Conservation (phyloP, 169 alveolate genomes). For the Plasmodium blacklocki region DNA sequence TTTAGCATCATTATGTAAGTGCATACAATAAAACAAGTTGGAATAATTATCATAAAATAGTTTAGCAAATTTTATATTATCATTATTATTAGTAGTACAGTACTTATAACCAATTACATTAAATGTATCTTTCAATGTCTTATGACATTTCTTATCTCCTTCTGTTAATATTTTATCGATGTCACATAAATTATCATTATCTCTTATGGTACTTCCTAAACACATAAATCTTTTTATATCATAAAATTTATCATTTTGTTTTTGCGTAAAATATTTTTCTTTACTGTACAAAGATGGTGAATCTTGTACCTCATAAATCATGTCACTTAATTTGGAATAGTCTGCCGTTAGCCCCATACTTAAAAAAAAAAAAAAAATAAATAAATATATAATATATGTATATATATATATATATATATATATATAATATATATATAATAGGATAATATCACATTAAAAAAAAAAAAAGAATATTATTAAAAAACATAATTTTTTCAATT, state of each 20-base stretch:
- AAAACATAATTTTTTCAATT: too few relatives aligned
- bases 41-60: constrained; percentile 47
- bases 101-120: constrained; percentile 48
- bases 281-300: constrained; percentile 38
- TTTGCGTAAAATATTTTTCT: constrained; percentile 58
- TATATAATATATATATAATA: not conserved
- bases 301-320: constrained; percentile 26
- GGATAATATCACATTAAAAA: not conserved
- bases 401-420: not conserved
- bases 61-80: constrained; percentile 29
- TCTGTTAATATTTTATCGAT: constrained; percentile 15
- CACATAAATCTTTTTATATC: constrained; percentile 68
- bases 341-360: constrained; percentile 26
- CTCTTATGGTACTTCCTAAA: constrained; percentile 38
- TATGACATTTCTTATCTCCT: constrained; percentile 34
- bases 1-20: constrained; percentile 46
- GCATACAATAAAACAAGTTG: constrained; percentile 70
- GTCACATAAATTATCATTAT: constrained; percentile 31
- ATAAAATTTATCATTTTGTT: constrained; percentile 67
- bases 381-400: not conserved
- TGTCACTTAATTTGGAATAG: constrained; percentile 32
- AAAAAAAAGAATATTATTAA: not conserved
- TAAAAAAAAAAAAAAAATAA: not conserved
- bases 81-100: constrained; percentile 44
- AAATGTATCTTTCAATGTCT: constrained; percentile 32